Evolutionary conservation across 441 rosid species (phyloP), one percentile per base, ranked within the genome.

Genomic region (Capsella rubella): DNA sequence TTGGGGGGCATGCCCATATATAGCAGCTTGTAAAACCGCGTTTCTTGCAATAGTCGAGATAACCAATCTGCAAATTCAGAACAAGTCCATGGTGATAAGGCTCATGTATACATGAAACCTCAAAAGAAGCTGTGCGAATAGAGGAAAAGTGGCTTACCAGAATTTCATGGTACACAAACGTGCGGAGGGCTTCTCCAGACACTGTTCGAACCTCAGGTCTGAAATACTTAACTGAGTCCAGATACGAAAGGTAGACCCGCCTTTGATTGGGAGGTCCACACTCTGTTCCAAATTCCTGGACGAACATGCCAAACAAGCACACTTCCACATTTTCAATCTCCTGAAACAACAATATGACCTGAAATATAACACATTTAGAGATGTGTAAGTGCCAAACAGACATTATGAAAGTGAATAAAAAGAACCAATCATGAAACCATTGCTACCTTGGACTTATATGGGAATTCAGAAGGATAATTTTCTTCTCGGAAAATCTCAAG

Each of bases 261-360:
- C 93, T 87, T 69, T 87, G 90, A 86, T 89, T 89, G 56, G 91
- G 92, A 76, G 86, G 84, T 65, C 78, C 87, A 71, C 81, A 79
- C 74, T 93, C 91, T 54, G 97, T 79, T 79, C 99, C 99, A 80
- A 85, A 94, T 86, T 94, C 99, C 75, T 94, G 99, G 61, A 93
- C 96, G 64, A 87, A 95, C 99, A 95, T 93, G 65, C 98, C 97
- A 78, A 95, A 95, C 32, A 95, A 70, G 82, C 97, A 91, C 15
- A 95, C 99, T 80, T 95, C 99, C 29, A 95, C 99, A 43, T 93
- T 92, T 82, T 95, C 98, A 77, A 93, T 95, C 90, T 91, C 91
- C 83, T 95, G 99, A 84, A 95, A 93, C 85, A 95, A 72, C 72
- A 95, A 69, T 74, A 95, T 35, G 46, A 82, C 99, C 99, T 95